Evolutionary conservation across 1,139 yeast species (phyloP).

Genomic region (Wickerhamiella pararugosa): DNA sequence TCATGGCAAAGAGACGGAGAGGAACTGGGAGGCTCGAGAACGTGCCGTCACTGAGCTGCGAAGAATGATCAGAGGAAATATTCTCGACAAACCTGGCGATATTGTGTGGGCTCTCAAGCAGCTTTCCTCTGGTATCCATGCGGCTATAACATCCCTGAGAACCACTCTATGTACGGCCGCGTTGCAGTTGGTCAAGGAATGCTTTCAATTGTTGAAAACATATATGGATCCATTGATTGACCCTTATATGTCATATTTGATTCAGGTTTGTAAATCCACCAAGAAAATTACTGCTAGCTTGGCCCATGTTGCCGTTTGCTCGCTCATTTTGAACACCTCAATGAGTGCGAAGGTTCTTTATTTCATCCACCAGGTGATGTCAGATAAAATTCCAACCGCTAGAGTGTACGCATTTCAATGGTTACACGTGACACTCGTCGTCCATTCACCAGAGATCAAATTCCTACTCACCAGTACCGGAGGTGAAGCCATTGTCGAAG

Average conservation of each 20-base stretch:
- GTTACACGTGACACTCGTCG: slow-evolving; percentile 45
- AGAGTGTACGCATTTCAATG: slow-evolving; percentile 57
- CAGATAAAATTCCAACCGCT: slow-evolving; percentile 58
- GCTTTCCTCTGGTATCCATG: slow-evolving; percentile 47
- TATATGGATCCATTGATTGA: slow-evolving; percentile 53
- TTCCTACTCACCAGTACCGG: slow-evolving; percentile 23
- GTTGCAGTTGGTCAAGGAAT: slow-evolving; percentile 66
- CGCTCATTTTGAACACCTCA: slow-evolving; percentile 42
- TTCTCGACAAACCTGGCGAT: slow-evolving; percentile 30
- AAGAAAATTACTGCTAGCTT: slow-evolving; percentile 66
- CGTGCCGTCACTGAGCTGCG: slow-evolving; percentile 42
- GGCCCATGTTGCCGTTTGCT: slow-evolving; percentile 53
- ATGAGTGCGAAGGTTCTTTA: slow-evolving; percentile 40
- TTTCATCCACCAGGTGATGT: slow-evolving; percentile 37
- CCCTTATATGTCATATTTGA: slow-evolving; percentile 38
- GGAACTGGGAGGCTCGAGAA: slow-evolving; percentile 73
- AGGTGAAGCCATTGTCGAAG: slow-evolving; percentile 33
- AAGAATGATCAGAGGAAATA: slow-evolving; percentile 45
- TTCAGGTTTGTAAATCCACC: slow-evolving; percentile 55
- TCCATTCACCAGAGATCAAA: slow-evolving; percentile 3
- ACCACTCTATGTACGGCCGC: slow-evolving; percentile 70
- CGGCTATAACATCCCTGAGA: slow-evolving; percentile 58
- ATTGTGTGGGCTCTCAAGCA: slow-evolving; percentile 32
- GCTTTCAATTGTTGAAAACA: slow-evolving; percentile 35
- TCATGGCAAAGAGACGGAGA: slow-evolving; percentile 74